Evolutionary conservation across 179 eudicot genomes (phyloP), one percentile per base, ranked within the genome.

Genomic region (Drosera spatulata): DNA sequence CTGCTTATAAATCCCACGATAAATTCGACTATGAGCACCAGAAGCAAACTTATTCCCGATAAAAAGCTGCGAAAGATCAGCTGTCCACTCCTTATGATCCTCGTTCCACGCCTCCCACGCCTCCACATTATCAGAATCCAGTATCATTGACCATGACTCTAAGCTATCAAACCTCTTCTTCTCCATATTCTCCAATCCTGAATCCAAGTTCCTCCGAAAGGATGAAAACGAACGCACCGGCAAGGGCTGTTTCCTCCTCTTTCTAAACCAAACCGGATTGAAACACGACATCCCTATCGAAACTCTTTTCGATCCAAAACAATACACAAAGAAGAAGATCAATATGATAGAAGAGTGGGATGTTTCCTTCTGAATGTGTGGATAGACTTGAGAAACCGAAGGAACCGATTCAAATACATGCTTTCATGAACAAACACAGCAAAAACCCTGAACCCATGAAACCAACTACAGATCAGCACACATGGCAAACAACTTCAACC

Each of bases 91-190:
- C 71, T 91, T 96, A 59, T 73, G 76, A 61, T 79, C 85, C 59
- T 83, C 94, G 59, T 80, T 77, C 0, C 79, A 66, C 0, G 76
- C 80, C 66, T 88, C 98, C 90, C 88, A 91, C 0, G 82, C 75
- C 67, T 91, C 98, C 6, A 91, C 80, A 54, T 84, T 91, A 57
- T 91, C 98, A 3, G 98, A 85, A 12, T 91, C 98, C 65, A 91
- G 61, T 41, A 91, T 91, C 98, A 91, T 88, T 2, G 98, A 91
- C 98, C 98, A 91, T 60, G 98, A 91, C 33, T 91, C 98, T 55
- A 91, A 63, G 70, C 98, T 91, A 56, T 91, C 95, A 60, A 88
- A 88, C 60, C 97, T 72, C 77, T 70, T 91, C 74, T 73, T 82
- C 58, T 91, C 98, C 83, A 84, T 81, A 67, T 72, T 80, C 52